Evolutionary conservation across 2,329 filamentous ascomycete genomes (phyloP).

Genomic region (Aspergillus piperis): DNA sequence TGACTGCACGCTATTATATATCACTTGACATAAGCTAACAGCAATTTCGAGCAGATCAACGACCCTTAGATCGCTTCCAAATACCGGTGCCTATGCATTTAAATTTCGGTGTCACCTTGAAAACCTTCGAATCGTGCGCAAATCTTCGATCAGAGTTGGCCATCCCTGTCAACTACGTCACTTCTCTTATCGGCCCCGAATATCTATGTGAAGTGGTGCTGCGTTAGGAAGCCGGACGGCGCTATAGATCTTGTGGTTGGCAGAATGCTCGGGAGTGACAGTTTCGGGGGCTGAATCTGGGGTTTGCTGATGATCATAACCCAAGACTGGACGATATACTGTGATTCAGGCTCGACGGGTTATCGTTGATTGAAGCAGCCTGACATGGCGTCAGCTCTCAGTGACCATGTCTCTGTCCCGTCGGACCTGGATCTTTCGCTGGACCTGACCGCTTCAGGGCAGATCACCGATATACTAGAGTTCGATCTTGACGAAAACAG

Average conservation of each 20-base stretch:
- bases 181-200: not conserved
- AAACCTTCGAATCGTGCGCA: not conserved
- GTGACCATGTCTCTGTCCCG: constrained; percentile 22
- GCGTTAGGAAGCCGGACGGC: constrained; percentile 2
- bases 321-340: not conserved
- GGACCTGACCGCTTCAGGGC: constrained; percentile 15
- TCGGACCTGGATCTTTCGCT: constrained; percentile 25
- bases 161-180: not conserved
- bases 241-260: constrained; percentile 9
- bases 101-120: not conserved
- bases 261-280: constrained; percentile 13
- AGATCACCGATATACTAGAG: constrained; percentile 9
- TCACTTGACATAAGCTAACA: not conserved
- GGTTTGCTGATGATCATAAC: constrained; percentile 7
- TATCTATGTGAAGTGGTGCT: constrained; percentile 7
- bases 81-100: constrained; percentile 4
- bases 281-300: constrained; percentile 14
- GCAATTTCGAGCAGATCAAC: not conserved
- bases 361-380: not conserved
- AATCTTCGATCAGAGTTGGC: not conserved
- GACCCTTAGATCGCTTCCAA: not conserved
- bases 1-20: no score
- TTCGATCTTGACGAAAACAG: constrained; percentile 4
- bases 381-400: constrained; percentile 22
- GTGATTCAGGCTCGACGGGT: not conserved